Percentiles rank a stretch among this genome's conserved stretches.
phyloP scores from a whole-genome alignment of 305 asterid species.

The Ilex paraguariensis region DNA sequence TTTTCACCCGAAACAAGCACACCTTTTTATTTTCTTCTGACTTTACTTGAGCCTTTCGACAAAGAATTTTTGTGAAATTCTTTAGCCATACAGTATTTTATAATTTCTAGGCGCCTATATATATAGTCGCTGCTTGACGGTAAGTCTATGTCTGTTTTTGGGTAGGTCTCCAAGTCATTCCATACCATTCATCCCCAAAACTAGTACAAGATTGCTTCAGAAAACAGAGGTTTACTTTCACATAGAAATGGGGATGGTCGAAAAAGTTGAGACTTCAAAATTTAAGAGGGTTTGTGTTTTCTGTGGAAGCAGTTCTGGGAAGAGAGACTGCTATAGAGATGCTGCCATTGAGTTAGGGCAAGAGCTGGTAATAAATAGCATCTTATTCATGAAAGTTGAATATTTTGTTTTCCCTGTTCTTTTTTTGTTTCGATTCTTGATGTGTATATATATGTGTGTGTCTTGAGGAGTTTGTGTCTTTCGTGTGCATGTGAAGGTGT shows the following conservation, averaged over 20 bases:
- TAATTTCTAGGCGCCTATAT: too few relatives aligned
- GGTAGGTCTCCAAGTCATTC: too few relatives aligned
- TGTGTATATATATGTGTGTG: background rate
- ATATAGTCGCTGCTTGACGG: too few relatives aligned
- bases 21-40: conserved; percentile 12
- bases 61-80: background rate
- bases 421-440: background rate
- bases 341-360: conserved; percentile 60
- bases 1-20: conserved; percentile 7
- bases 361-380: conserved; percentile 34
- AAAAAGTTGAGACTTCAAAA: conserved; percentile 26
- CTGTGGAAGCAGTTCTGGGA: conserved; percentile 69
- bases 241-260: conserved; percentile 37
- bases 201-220: too few relatives aligned
- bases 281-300: conserved; percentile 57
- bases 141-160: too few relatives aligned
- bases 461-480: background rate
- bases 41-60: conserved; percentile 15
- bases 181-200: too few relatives aligned
- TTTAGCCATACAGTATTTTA: too few relatives aligned
- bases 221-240: background rate
- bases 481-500: conserved; percentile 45
- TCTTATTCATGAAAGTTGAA: background rate
- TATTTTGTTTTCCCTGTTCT: background rate
- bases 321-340: conserved; percentile 51